Evolutionary conservation across 805 yeast genomes (phyloP).

Genomic region (Middelhovenomyces tepae): DNA sequence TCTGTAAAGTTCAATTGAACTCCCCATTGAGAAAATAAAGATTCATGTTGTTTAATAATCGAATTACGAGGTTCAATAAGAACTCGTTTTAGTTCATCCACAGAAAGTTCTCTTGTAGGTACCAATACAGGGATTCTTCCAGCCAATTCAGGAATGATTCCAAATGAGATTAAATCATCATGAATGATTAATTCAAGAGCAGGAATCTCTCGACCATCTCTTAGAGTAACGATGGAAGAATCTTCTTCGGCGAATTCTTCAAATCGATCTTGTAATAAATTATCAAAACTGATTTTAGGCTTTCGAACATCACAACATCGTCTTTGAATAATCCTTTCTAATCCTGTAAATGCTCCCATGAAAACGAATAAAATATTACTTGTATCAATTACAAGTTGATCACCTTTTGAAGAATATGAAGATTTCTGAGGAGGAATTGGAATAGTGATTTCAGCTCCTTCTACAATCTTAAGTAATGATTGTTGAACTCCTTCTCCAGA

Average conservation of each 20-base stretch:
- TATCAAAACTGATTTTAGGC: neutral
- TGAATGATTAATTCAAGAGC: conserved; percentile 42
- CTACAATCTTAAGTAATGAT: conserved; percentile 46
- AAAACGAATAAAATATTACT: conserved; percentile 46
- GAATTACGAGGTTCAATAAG: conserved; percentile 50
- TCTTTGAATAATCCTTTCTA: conserved; percentile 39
- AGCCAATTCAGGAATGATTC: conserved; percentile 50
- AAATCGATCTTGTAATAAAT: conserved; percentile 13
- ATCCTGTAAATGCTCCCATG: conserved; percentile 57
- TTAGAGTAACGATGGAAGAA: conserved; percentile 22
- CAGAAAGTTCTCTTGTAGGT: conserved; percentile 38
- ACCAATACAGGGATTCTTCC: conserved; percentile 52
- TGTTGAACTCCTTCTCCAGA: conserved; percentile 63
- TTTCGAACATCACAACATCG: conserved; percentile 24
- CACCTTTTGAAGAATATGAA: conserved; percentile 29
- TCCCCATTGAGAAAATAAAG: conserved; percentile 44
- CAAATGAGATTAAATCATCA: conserved; percentile 42
- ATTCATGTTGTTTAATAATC: conserved; percentile 43
- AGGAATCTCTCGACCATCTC: conserved; percentile 31
- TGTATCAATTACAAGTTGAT: conserved; percentile 43
- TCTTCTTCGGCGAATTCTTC: conserved; percentile 6
- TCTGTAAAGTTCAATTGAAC: conserved; percentile 42
- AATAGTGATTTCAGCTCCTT: conserved; percentile 46
- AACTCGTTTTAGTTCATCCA: conserved; percentile 39
- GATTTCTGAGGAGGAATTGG: conserved; percentile 3